These are phyloP conservation scores for Afroboletus lepidellus DNA, from an alignment of 1,284 basidiomycete species.

Conservation along the genomic window DNA sequence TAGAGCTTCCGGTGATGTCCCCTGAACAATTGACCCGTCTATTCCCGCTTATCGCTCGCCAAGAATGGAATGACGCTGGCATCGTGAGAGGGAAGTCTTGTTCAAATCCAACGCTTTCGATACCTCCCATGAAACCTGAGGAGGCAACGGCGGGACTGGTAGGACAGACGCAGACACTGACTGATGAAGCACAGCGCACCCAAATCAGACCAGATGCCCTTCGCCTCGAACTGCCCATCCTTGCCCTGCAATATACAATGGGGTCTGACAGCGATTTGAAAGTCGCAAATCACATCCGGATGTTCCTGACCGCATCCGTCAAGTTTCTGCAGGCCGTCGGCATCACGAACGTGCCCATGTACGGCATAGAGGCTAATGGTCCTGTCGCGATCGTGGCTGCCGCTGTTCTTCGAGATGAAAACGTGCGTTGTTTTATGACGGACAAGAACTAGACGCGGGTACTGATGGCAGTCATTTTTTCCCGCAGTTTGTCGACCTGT, in stretches of 20 bases:
- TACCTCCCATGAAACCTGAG: no score
- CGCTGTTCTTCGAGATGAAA: constrained; percentile 6
- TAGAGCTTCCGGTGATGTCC: constrained; percentile 1
- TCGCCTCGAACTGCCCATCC: constrained; percentile 9
- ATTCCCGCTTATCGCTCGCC: not conserved
- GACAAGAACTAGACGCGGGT: no score
- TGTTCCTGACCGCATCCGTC: constrained; percentile 12
- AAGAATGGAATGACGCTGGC: not conserved
- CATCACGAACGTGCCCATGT: constrained; percentile 6
- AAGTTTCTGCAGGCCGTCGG: constrained; percentile 11
- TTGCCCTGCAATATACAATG: constrained; percentile 9
- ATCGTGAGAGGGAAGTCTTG: not conserved
- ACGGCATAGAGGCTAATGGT: constrained; percentile 7
- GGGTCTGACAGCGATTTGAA: not conserved
- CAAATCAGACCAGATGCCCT: not conserved
- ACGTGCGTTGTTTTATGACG: not conserved
- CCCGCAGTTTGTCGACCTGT: constrained; percentile 7
- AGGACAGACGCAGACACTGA: no score
- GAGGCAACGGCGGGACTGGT: no score
- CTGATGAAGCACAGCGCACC: not conserved
- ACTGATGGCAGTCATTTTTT: not conserved
- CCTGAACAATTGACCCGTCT: not conserved
- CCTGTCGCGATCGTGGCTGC: constrained; percentile 4
- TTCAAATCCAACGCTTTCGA: no score
- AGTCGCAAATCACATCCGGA: constrained; percentile 11